Percentiles rank a stretch among this genome's conserved stretches.
Evolutionary conservation across 345 rosid genomes (phyloP).

Genomic region (Linum tenue): DNA sequence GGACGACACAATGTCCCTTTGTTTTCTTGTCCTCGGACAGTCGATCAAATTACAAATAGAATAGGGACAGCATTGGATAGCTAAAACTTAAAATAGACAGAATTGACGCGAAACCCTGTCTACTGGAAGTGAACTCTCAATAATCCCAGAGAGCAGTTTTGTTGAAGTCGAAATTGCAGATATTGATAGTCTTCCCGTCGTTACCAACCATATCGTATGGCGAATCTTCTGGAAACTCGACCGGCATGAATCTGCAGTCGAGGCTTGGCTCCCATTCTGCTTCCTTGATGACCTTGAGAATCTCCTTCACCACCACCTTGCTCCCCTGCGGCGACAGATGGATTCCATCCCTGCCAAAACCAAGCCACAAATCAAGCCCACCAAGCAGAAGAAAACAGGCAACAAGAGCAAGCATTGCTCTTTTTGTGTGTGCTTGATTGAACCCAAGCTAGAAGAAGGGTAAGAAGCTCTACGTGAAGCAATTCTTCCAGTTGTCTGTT

Average conservation of each 20-base stretch:
- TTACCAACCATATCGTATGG: conserved; percentile 12
- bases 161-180: conserved; percentile 5
- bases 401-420: no score
- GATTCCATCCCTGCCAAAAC: conserved; percentile 52
- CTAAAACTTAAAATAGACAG: no score
- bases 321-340: conserved; percentile 61
- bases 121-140: no score
- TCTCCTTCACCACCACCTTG: conserved; percentile 51
- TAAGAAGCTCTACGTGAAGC: conserved; percentile 12
- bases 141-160: neutral
- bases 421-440: no score
- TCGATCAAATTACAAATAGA: no score
- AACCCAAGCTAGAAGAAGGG: neutral
- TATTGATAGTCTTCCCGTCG: conserved; percentile 13
- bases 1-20: no score
- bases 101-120: no score
- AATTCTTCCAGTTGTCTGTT: conserved; percentile 10
- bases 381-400: no score
- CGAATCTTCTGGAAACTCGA: conserved; percentile 44
- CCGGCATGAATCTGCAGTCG: conserved; percentile 40
- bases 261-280: conserved; percentile 75
- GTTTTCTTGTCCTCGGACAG: no score
- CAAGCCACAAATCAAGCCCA: neutral
- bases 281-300: conserved; percentile 42
- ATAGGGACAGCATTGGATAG: no score